Conservation (phyloP, 1,139 yeast species). For the Hansenula sp. region DNA sequence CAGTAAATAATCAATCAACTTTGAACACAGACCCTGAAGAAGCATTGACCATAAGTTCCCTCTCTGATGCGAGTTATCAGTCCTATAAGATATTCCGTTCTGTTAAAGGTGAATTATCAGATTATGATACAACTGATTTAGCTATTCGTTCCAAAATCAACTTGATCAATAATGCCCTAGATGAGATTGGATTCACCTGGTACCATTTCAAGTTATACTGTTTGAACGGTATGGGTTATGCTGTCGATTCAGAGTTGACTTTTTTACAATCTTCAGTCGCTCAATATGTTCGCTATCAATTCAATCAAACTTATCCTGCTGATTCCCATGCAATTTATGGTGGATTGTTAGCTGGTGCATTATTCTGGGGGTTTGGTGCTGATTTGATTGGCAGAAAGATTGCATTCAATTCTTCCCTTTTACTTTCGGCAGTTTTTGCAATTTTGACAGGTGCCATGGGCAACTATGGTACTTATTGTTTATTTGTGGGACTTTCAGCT, state of each 20-base stretch:
- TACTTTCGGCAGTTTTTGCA: slow-evolving; percentile 43
- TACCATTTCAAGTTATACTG: slow-evolving; percentile 42
- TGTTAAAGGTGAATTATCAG: slow-evolving; percentile 8
- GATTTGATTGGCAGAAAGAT: slow-evolving; percentile 49
- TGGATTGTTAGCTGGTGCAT: slow-evolving; percentile 47
- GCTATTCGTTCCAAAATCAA: slow-evolving; percentile 25
- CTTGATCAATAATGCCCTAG: slow-evolving; percentile 41
- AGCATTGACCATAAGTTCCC: too few relatives aligned
- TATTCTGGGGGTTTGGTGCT: slow-evolving; percentile 50
- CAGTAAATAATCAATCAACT: too few relatives aligned
- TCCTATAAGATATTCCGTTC: slow-evolving; percentile 5
- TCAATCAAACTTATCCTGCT: slow-evolving; percentile 30
- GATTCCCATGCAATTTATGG: slow-evolving; percentile 30
- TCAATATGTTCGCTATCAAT: slow-evolving; percentile 38
- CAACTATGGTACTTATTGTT: slow-evolving; percentile 35
- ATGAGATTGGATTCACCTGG: slow-evolving; percentile 49
- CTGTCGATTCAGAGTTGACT: slow-evolving; percentile 56
- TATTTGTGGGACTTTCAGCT: slow-evolving; percentile 36
- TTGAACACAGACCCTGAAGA: too few relatives aligned
- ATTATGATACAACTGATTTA: slow-evolving; percentile 7
- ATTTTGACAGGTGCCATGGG: slow-evolving; percentile 44
- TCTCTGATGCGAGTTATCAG: neutral
- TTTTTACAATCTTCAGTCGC: slow-evolving; percentile 42
- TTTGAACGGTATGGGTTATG: slow-evolving; percentile 61
- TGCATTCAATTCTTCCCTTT: slow-evolving; percentile 45